Conservation (phyloP, 2,329 filamentous ascomycete species). For the Nannizziopsis barbatae region DNA sequence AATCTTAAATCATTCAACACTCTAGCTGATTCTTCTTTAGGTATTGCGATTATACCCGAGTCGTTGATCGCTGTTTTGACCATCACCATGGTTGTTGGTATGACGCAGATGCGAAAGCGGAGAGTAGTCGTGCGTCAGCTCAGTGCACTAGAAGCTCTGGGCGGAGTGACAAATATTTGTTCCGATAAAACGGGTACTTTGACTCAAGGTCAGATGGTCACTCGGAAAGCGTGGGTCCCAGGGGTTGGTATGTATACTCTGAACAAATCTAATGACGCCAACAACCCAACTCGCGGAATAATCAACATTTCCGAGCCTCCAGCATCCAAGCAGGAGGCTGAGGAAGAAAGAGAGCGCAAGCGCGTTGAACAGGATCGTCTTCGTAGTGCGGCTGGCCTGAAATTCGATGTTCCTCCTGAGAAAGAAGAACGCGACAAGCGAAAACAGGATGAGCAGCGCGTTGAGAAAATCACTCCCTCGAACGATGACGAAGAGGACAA, state of each 20-base stretch:
- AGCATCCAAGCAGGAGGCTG: conserved; percentile 23
- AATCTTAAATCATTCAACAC: neutral
- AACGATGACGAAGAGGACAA: conserved; percentile 18
- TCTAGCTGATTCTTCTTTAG: conserved; percentile 19
- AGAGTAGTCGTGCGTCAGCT: conserved; percentile 46
- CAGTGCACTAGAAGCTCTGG: conserved; percentile 45
- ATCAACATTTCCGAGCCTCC: conserved; percentile 31
- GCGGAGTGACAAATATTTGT: conserved; percentile 48
- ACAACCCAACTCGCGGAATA: conserved; percentile 44
- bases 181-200: conserved; percentile 49
- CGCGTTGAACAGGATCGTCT: conserved; percentile 45
- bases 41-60: conserved; percentile 52
- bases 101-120: conserved; percentile 43
- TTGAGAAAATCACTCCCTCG: conserved; percentile 12
- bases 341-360: conserved; percentile 28
- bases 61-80: conserved; percentile 53
- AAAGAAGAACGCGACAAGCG: conserved; percentile 23
- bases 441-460: conserved; percentile 20
- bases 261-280: conserved; percentile 43
- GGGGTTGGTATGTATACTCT: conserved; percentile 43
- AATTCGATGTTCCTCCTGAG: conserved; percentile 51
- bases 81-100: conserved; percentile 49
- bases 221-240: conserved; percentile 47
- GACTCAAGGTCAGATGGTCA: conserved; percentile 50
- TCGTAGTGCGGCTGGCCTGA: conserved; percentile 49